A percentile compares a stretch with the other conserved stretches of the same genome.
phyloP scores from a whole-genome alignment of 371 early-diverging fungal species.

The Paraphysoderma sedebokerense region DNA sequence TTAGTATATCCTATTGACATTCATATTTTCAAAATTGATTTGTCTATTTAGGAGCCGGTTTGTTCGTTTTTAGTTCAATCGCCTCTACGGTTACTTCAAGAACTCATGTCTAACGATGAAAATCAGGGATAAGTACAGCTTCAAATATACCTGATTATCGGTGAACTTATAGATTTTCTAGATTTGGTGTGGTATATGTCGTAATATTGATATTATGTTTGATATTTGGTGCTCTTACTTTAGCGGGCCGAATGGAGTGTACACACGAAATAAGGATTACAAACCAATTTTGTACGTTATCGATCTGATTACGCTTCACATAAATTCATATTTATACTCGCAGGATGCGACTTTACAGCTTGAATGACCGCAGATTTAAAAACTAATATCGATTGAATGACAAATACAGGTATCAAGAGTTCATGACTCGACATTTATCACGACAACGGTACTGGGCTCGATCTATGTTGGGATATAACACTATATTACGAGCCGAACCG shows the following conservation, averaged over 20 bases:
- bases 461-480: constrained; percentile 66
- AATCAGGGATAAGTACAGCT: constrained; percentile 56
- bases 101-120: no score
- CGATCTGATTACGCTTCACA: background rate
- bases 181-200: no score
- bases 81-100: no score
- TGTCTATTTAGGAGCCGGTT: no score
- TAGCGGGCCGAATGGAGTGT: constrained; percentile 60
- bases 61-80: no score
- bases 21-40: no score
- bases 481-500: constrained; percentile 42
- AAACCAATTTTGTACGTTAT: constrained; percentile 45
- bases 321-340: background rate
- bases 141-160: constrained; percentile 81
- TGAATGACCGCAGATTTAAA: background rate
- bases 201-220: no score
- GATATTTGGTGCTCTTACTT: no score
- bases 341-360: background rate
- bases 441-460: constrained; percentile 85
- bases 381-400: background rate
- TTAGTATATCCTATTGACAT: no score
- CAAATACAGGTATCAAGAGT: constrained; percentile 34
- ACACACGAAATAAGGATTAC: constrained; percentile 57
- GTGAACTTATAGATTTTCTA: no score
- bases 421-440: constrained; percentile 31